Evolutionary conservation across 2,329 filamentous ascomycete genomes (phyloP).

Genomic region (Alternaria novae-zelandiae): DNA sequence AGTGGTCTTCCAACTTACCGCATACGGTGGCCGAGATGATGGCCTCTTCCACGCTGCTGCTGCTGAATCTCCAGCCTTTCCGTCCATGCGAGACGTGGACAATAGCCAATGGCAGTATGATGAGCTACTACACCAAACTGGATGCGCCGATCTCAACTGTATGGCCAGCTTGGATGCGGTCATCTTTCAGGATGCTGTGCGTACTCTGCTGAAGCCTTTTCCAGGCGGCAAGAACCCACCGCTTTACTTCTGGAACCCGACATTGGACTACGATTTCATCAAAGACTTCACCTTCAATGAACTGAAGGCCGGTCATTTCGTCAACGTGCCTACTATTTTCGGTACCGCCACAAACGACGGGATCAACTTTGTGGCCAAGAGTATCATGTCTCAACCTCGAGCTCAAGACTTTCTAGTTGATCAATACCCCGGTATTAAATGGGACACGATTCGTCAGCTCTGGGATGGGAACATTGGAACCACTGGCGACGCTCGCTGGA

Average conservation of each 20-base stretch:
- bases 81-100: constrained; percentile 46
- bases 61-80: constrained; percentile 47
- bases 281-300: constrained; percentile 49
- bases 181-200: constrained; percentile 47
- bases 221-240: constrained; percentile 44
- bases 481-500: constrained; percentile 36
- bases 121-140: constrained; percentile 40
- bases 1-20: constrained; percentile 46
- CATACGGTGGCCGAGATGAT: constrained; percentile 46
- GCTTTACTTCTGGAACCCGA: constrained; percentile 52
- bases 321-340: constrained; percentile 52
- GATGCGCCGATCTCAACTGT: constrained; percentile 50
- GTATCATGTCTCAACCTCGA: constrained; percentile 37
- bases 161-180: constrained; percentile 46
- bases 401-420: constrained; percentile 48
- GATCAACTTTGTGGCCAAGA: constrained; percentile 48
- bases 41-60: constrained; percentile 46
- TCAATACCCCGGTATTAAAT: constrained; percentile 47
- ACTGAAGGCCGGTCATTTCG: constrained; percentile 45
- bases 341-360: constrained; percentile 56
- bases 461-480: constrained; percentile 39
- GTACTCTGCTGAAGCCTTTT: constrained; percentile 45
- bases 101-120: constrained; percentile 54
- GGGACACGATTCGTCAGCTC: constrained; percentile 32
- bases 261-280: constrained; percentile 52